These are phyloP conservation scores for Elaphomyces granulatus DNA, from an alignment of 495 filamentous ascomycete genomes.

Conservation along the genomic window DNA sequence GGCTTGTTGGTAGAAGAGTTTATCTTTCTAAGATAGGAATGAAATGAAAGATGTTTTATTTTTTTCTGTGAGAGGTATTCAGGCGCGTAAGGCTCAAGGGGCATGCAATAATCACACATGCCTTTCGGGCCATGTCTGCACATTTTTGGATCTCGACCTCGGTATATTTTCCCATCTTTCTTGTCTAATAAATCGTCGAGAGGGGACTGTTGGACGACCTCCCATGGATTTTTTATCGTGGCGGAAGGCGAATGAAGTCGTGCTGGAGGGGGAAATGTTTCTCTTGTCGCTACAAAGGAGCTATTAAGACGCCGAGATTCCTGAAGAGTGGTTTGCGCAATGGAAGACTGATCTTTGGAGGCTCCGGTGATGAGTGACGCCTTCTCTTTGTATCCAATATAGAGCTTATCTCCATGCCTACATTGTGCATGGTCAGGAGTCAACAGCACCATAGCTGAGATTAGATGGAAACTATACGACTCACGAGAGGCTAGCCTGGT, in stretches of 20 bases:
- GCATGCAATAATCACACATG: slow-evolving; percentile 99
- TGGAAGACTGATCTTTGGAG: slow-evolving; percentile 18
- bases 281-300: slow-evolving; percentile 52
- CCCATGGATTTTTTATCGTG: slow-evolving; percentile 82
- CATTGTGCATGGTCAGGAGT: slow-evolving; percentile 8
- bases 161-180: slow-evolving; percentile 82
- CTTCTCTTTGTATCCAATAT: slow-evolving; percentile 57
- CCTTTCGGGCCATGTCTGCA: slow-evolving; percentile 91
- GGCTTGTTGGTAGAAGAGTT: slow-evolving; percentile 94
- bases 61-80: slow-evolving; percentile 85
- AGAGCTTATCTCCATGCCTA: slow-evolving; percentile 87
- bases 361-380: slow-evolving; percentile 35
- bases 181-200: slow-evolving; percentile 78
- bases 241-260: slow-evolving; percentile 41
- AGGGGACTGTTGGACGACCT: slow-evolving; percentile 70
- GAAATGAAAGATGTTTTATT: slow-evolving; percentile 96
- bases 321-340: slow-evolving; percentile 31
- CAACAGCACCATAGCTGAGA: slow-evolving; percentile 1
- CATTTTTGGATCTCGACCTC: slow-evolving; percentile 66
- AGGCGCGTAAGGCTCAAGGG: slow-evolving; percentile 81
- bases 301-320: slow-evolving; percentile 52
- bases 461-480: slow-evolving; percentile 6
- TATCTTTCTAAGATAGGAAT: slow-evolving; percentile 84
- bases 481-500: slow-evolving; percentile 58
- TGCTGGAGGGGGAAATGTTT: slow-evolving; percentile 37